Evolutionary conservation across 345 rosid species (phyloP).

Genomic region (Jatropha curcas): DNA sequence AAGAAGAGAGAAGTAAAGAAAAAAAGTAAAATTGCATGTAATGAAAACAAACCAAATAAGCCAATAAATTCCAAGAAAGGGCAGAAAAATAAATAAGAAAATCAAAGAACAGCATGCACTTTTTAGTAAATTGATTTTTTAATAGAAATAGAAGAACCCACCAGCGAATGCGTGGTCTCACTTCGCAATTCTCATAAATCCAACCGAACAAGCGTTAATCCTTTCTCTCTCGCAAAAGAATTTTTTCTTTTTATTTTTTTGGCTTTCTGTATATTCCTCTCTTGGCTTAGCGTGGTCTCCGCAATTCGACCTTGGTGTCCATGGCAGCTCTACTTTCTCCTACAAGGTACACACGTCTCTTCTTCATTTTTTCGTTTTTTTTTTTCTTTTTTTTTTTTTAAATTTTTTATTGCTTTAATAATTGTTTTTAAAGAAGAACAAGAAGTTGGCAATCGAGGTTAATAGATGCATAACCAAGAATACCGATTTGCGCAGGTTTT

Average conservation of each 20-base stretch:
- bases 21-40: no score
- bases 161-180: conserved; percentile 33
- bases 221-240: conserved; percentile 7
- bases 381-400: conserved; percentile 16
- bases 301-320: conserved; percentile 35
- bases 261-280: background rate
- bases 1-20: no score
- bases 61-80: conserved; percentile 17
- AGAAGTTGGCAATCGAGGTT: conserved; percentile 42
- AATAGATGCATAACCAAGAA: conserved; percentile 27
- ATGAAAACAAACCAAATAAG: background rate
- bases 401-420: conserved; percentile 27
- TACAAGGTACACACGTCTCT: conserved; percentile 31
- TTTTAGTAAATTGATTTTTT: conserved; percentile 22
- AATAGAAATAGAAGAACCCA: conserved; percentile 18
- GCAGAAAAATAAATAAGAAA: background rate
- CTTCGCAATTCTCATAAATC: conserved; percentile 32
- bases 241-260: background rate
- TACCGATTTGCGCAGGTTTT: conserved; percentile 31
- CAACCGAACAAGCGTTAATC: conserved; percentile 33
- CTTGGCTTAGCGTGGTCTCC: background rate
- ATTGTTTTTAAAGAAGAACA: conserved; percentile 11
- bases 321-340: conserved; percentile 27
- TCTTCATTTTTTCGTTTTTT: background rate
- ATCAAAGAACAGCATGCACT: background rate